A percentile compares a stretch with the other conserved stretches of the same genome.
Conservation (phyloP, 2,329 filamentous ascomycete genomes). For the Epichloe bromicola region DNA sequence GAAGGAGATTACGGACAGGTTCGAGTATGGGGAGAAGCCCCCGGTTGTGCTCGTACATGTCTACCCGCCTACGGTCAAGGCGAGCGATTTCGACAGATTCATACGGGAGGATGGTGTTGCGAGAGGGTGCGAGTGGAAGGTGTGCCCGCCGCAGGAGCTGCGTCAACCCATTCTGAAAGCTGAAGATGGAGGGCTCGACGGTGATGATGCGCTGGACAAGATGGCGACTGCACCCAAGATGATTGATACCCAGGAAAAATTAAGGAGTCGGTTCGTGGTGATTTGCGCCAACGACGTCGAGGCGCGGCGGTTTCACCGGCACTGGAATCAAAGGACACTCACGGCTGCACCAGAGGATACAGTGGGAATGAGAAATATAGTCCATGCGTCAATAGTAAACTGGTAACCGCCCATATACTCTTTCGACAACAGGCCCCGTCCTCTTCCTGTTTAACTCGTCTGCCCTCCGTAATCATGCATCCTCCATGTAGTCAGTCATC, state of each 20-base stretch:
- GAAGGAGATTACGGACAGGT: slow-evolving; percentile 9
- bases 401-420: slow-evolving; percentile 14
- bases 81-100: slow-evolving; percentile 21
- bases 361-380: slow-evolving; percentile 9
- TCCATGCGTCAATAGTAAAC: slow-evolving; percentile 20
- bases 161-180: neutral
- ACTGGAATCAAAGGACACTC: slow-evolving; percentile 25
- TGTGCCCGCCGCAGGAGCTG: slow-evolving; percentile 10
- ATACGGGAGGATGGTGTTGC: slow-evolving; percentile 29
- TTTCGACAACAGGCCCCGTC: neutral
- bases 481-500: neutral
- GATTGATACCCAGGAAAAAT: slow-evolving; percentile 10
- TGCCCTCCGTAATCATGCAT: neutral
- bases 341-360: slow-evolving; percentile 6
- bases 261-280: slow-evolving; percentile 19
- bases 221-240: slow-evolving; percentile 2
- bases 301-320: slow-evolving; percentile 27
- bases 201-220: slow-evolving; percentile 1
- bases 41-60: slow-evolving; percentile 19
- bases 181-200: slow-evolving; percentile 3
- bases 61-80: slow-evolving; percentile 17
- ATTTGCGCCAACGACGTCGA: slow-evolving; percentile 18
- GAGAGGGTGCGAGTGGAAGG: slow-evolving; percentile 17
- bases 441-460: neutral
- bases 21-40: slow-evolving; percentile 15